phyloP scores from a whole-genome alignment of 108 stramenopile genomes.

The Pseudonitzschia multistriata region DNA sequence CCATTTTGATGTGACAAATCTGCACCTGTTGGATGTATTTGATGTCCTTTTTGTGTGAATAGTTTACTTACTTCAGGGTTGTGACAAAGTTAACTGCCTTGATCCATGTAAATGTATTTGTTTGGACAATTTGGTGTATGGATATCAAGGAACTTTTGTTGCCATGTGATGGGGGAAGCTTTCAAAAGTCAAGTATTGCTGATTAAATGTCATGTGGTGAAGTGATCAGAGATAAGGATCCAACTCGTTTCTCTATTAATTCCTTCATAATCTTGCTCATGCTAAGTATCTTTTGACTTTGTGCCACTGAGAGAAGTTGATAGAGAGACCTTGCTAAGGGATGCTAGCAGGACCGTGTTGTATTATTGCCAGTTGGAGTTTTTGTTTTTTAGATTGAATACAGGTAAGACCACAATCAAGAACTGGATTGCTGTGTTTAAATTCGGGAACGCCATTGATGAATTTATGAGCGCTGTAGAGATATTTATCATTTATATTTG shows the following conservation, averaged over 20 bases:
- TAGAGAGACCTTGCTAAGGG: no score
- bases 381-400: slow-evolving; percentile 29
- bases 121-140: neutral
- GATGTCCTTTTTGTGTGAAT: slow-evolving; percentile 6
- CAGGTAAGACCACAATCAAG: slow-evolving; percentile 37
- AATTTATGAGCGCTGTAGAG: no score
- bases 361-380: slow-evolving; percentile 16
- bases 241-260: slow-evolving; percentile 28
- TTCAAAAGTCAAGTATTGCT: neutral
- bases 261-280: slow-evolving; percentile 15
- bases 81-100: slow-evolving; percentile 28
- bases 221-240: slow-evolving; percentile 26
- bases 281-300: slow-evolving; percentile 8
- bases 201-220: neutral
- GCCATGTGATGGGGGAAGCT: neutral
- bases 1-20: slow-evolving; percentile 7
- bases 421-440: no score
- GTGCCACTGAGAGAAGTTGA: slow-evolving; percentile 1
- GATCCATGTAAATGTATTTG: slow-evolving; percentile 28
- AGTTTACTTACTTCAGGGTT: slow-evolving; percentile 19
- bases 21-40: slow-evolving; percentile 25
- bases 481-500: no score
- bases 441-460: no score
- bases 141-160: no score
- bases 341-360: no score